Conservation (phyloP, 1,284 basidiomycete genomes). For the Neonothopanus nambi region DNA sequence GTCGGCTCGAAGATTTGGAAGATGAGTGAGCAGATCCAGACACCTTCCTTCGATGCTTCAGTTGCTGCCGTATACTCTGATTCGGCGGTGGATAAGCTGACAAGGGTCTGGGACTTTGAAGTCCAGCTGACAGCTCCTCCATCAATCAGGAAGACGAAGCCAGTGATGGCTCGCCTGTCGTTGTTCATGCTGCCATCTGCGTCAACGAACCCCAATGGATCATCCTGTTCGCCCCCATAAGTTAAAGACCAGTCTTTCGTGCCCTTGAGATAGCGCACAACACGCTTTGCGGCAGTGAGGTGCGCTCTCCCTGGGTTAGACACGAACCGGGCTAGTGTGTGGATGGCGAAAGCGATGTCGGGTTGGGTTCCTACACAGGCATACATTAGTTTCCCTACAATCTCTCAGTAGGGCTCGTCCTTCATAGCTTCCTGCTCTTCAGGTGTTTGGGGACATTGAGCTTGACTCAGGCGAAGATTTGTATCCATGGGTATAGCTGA, state of each 20-base stretch:
- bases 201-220: too few relatives aligned
- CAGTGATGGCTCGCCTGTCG: background rate
- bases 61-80: background rate
- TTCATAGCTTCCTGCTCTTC: background rate
- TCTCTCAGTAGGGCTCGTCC: conserved; percentile 9
- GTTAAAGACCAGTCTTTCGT: too few relatives aligned
- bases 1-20: conserved; percentile 5
- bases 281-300: conserved; percentile 13
- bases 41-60: conserved; percentile 2
- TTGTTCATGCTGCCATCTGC: conserved; percentile 7
- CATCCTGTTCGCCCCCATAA: too few relatives aligned
- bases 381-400: conserved; percentile 22
- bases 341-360: too few relatives aligned
- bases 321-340: conserved; percentile 13
- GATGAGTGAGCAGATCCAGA: conserved; percentile 3
- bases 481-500: conserved; percentile 12
- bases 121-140: conserved; percentile 2
- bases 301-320: conserved; percentile 13
- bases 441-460: background rate
- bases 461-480: background rate
- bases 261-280: conserved; percentile 18
- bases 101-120: conserved; percentile 1
- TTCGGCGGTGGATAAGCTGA: background rate
- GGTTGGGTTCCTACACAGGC: conserved; percentile 18
- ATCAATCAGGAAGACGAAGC: conserved; percentile 1